These are phyloP conservation scores for Pseudocercospora ulei DNA, from an alignment of 2,329 filamentous ascomycete genomes.

Conservation along the genomic window DNA sequence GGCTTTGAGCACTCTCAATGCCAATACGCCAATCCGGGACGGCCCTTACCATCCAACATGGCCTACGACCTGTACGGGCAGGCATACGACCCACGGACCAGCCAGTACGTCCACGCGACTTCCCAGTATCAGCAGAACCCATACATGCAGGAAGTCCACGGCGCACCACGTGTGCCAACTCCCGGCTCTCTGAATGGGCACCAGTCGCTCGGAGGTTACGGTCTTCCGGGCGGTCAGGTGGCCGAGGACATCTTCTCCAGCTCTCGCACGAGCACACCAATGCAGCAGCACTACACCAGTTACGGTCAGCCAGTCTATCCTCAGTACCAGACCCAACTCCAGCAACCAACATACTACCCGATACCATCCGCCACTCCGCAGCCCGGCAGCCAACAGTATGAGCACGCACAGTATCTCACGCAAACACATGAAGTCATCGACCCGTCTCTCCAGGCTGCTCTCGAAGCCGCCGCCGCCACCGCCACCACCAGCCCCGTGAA, in stretches of 20 bases:
- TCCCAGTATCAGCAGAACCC: slow-evolving; percentile 25
- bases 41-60: slow-evolving; percentile 30
- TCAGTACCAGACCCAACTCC: slow-evolving; percentile 23
- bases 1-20: slow-evolving; percentile 29
- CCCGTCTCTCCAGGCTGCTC: slow-evolving; percentile 26
- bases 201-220: slow-evolving; percentile 28
- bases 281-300: slow-evolving; percentile 27
- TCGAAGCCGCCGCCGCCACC: slow-evolving; percentile 17
- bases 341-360: slow-evolving; percentile 19
- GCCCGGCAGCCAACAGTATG: slow-evolving; percentile 25
- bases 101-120: slow-evolving; percentile 25
- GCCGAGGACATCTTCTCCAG: slow-evolving; percentile 28
- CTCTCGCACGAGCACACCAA: slow-evolving; percentile 28
- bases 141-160: slow-evolving; percentile 28
- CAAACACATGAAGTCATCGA: slow-evolving; percentile 31
- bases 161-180: slow-evolving; percentile 24
- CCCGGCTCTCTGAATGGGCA: slow-evolving; percentile 25
- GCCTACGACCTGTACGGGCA: slow-evolving; percentile 27
- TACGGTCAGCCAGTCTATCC: slow-evolving; percentile 25
- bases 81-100: slow-evolving; percentile 28
- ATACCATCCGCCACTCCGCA: slow-evolving; percentile 17
- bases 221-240: slow-evolving; percentile 30
- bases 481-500: slow-evolving; percentile 7
- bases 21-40: slow-evolving; percentile 27
- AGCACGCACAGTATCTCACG: slow-evolving; percentile 30